Conservation (phyloP, 495 filamentous ascomycete genomes). For the Penicillium bialowiezense region DNA sequence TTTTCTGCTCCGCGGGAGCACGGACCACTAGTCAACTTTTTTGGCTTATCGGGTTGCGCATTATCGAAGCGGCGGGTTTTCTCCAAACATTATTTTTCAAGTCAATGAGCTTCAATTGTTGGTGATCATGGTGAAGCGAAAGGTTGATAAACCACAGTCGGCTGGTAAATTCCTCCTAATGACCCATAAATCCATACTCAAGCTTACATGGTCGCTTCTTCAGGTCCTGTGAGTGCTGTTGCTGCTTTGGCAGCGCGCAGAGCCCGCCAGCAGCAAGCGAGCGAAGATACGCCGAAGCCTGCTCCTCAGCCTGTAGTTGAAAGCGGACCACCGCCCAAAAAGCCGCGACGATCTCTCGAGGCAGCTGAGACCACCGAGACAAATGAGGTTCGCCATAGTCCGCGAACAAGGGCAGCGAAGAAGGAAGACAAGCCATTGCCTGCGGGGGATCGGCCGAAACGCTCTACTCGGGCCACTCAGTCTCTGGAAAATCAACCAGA, state of each 20-base stretch:
- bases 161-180: slow-evolving; percentile 25
- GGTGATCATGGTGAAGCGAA: slow-evolving; percentile 36
- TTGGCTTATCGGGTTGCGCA: slow-evolving; percentile 30
- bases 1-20: slow-evolving; percentile 47
- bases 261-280: slow-evolving; percentile 42
- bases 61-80: slow-evolving; percentile 17
- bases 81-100: background rate
- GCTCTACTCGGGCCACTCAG: slow-evolving; percentile 3
- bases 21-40: slow-evolving; percentile 40
- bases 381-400: slow-evolving; percentile 12
- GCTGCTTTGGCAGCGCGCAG: slow-evolving; percentile 47
- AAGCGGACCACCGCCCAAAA: slow-evolving; percentile 37
- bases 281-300: slow-evolving; percentile 13
- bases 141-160: slow-evolving; percentile 41
- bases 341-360: slow-evolving; percentile 30
- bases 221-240: slow-evolving; percentile 44
- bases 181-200: background rate
- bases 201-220: slow-evolving; percentile 2
- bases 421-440: slow-evolving; percentile 18
- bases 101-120: background rate
- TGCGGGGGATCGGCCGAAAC: slow-evolving; percentile 7
- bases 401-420: slow-evolving; percentile 25
- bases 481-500: background rate
- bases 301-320: slow-evolving; percentile 13
- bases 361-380: slow-evolving; percentile 8